Percentiles rank a stretch among this genome's conserved stretches.
Conservation (phyloP, 1,284 basidiomycete genomes). For the Leccinum proximum region DNA sequence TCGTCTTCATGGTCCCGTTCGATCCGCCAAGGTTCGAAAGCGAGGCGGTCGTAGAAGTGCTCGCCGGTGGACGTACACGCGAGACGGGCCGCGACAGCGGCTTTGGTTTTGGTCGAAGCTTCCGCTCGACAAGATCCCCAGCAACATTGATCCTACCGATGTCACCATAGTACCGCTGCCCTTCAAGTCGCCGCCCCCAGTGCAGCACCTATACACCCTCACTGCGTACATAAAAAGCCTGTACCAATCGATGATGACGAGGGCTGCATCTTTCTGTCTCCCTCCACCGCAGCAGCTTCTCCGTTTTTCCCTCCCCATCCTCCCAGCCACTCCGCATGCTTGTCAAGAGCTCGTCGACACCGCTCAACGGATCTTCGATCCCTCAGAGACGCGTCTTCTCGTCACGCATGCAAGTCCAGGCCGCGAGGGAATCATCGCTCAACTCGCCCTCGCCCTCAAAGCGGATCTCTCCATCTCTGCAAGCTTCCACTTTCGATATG, state of each 20-base stretch:
- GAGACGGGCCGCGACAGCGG: slow-evolving; percentile 17
- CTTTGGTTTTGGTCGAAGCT: slow-evolving; percentile 1
- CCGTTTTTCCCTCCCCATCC: slow-evolving; percentile 31
- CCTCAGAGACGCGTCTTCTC: slow-evolving; percentile 91
- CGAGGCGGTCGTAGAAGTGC: slow-evolving; percentile 6
- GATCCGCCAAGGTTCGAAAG: not conserved
- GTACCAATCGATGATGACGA: slow-evolving; percentile 55
- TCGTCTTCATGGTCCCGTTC: not conserved
- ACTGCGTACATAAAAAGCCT: slow-evolving; percentile 17
- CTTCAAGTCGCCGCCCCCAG: too few species aligned
- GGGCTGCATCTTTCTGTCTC: slow-evolving; percentile 50
- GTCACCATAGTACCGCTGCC: too few species aligned
- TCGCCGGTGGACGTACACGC: slow-evolving; percentile 8
- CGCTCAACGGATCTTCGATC: slow-evolving; percentile 92
- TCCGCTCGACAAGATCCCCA: too few species aligned
- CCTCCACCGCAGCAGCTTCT: slow-evolving; percentile 35
- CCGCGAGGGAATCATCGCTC: slow-evolving; percentile 89
- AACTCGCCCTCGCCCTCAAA: slow-evolving; percentile 89
- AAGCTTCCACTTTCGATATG: slow-evolving; percentile 97
- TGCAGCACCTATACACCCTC: too few species aligned
- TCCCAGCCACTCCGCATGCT: too few species aligned
- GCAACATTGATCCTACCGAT: too few species aligned
- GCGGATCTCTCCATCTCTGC: slow-evolving; percentile 95
- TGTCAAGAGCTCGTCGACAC: slow-evolving; percentile 90
- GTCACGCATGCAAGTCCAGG: slow-evolving; percentile 93